Conservation (phyloP, 1,284 basidiomycete species). For the Farysia itapuensis region DNA sequence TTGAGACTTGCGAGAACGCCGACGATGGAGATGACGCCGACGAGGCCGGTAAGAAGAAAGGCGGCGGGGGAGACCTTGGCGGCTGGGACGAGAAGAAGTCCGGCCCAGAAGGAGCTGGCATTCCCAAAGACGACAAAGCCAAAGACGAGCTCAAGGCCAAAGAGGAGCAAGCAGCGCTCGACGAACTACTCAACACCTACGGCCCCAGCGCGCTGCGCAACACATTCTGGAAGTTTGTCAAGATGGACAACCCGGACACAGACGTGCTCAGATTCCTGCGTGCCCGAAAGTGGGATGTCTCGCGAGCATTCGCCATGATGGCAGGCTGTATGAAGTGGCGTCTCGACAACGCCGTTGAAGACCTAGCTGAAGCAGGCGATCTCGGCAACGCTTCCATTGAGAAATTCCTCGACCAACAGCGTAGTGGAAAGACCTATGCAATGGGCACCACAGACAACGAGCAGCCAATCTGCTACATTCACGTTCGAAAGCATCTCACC, state of each 20-base stretch:
- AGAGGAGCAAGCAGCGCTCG: constrained; percentile 58
- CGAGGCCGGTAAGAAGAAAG: constrained; percentile 6
- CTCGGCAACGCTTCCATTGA: constrained; percentile 56
- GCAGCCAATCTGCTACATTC: constrained; percentile 58
- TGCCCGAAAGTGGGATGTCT: constrained; percentile 60
- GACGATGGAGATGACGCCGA: too few species aligned
- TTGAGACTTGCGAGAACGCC: constrained; percentile 33
- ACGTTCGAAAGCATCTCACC: constrained; percentile 52
- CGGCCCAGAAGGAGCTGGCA: constrained; percentile 39
- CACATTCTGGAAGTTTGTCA: constrained; percentile 59
- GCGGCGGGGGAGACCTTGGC: constrained; percentile 14
- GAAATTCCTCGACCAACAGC: constrained; percentile 60
- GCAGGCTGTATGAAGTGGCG: constrained; percentile 57
- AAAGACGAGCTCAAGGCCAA: constrained; percentile 57
- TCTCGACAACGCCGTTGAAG: constrained; percentile 56
- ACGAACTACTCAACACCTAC: constrained; percentile 58
- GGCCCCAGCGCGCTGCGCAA: constrained; percentile 57
- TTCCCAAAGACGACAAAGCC: constrained; percentile 53
- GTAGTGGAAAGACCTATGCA: constrained; percentile 58
- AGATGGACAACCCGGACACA: constrained; percentile 53
- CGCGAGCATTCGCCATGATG: constrained; percentile 61
- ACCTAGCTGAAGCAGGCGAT: constrained; percentile 59
- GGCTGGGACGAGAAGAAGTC: constrained; percentile 38
- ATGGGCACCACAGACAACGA: constrained; percentile 57
- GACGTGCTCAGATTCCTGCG: constrained; percentile 60